These are phyloP conservation scores for Pyrenochaeta sp. DNA, from an alignment of 2,329 filamentous ascomycete genomes.

Conservation along the genomic window DNA sequence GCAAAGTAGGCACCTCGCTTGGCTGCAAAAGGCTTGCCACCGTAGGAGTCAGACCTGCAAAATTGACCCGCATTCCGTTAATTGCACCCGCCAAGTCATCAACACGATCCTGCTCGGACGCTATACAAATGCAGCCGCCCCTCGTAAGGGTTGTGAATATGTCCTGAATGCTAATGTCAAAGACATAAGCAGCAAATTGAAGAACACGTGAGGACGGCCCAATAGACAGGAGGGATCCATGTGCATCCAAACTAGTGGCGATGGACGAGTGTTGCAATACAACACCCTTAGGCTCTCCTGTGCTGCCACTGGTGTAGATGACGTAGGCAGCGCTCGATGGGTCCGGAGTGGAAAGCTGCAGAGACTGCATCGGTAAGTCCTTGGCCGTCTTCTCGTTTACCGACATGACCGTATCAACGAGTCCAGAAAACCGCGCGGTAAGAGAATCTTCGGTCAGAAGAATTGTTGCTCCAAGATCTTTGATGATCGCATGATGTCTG, in stretches of 20 bases:
- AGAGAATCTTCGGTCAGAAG: background rate
- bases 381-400: background rate
- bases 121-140: background rate
- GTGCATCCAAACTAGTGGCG: background rate
- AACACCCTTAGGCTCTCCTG: slow-evolving; percentile 62
- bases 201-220: background rate
- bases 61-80: too few species aligned
- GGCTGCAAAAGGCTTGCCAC: background rate
- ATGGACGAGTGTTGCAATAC: slow-evolving; percentile 68
- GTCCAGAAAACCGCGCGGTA: background rate
- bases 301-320: slow-evolving; percentile 61
- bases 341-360: background rate
- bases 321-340: slow-evolving; percentile 52
- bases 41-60: background rate
- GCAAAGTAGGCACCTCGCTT: background rate
- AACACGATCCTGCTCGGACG: background rate
- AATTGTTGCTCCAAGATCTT: slow-evolving; percentile 16
- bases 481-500: slow-evolving; percentile 43
- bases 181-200: background rate
- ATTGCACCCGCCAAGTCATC: too few species aligned
- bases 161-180: background rate
- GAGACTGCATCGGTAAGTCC: background rate
- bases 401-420: background rate
- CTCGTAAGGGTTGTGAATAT: background rate
- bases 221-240: background rate